A percentile compares a stretch with the other conserved stretches of the same genome.
phyloP scores from a whole-genome alignment of 1,284 basidiomycete species.

The Fomitiporia mediterranea region DNA sequence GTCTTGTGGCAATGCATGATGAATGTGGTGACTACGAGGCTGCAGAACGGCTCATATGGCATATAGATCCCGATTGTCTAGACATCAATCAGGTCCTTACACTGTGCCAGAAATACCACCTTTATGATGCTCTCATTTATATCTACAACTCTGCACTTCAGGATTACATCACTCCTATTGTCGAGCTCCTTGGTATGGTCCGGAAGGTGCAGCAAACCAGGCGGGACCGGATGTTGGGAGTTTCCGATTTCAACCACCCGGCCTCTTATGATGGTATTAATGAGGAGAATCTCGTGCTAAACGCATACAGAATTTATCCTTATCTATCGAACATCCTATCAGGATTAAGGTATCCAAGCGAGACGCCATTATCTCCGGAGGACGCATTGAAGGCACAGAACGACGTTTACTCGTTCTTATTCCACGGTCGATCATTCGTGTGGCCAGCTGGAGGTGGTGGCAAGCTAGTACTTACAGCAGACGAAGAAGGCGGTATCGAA shows the following conservation, averaged over 20 bases:
- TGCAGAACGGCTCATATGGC: conserved; percentile 92
- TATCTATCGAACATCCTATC: conserved; percentile 87
- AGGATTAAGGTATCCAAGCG: conserved; percentile 85
- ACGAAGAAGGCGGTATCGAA: conserved; percentile 66
- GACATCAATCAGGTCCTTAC: conserved; percentile 92
- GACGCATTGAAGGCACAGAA: conserved; percentile 65
- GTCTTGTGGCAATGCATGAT: conserved; percentile 76
- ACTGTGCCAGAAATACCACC: conserved; percentile 75
- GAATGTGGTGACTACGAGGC: conserved; percentile 67
- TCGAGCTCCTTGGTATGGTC: conserved; percentile 78
- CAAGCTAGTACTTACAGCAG: conserved; percentile 66
- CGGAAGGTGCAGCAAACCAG: conserved; percentile 58
- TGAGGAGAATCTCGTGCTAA: conserved; percentile 51
- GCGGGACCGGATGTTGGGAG: conserved; percentile 32
- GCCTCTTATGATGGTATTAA: conserved; percentile 29
- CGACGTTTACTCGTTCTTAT: conserved; percentile 77
- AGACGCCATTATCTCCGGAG: conserved; percentile 60
- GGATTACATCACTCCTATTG: conserved; percentile 88
- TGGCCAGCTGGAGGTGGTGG: conserved; percentile 77
- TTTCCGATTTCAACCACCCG: conserved; percentile 17
- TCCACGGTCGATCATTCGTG: conserved; percentile 73
- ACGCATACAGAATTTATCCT: conserved; percentile 90
- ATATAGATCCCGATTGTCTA: conserved; percentile 86
- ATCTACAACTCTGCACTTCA: conserved; percentile 86
- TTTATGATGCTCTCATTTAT: conserved; percentile 95